Percentiles rank a stretch among this genome's conserved stretches.
These are phyloP conservation scores for Diaporthe sp. DNA, from an alignment of 2,329 filamentous ascomycete genomes.

Conservation along the genomic window DNA sequence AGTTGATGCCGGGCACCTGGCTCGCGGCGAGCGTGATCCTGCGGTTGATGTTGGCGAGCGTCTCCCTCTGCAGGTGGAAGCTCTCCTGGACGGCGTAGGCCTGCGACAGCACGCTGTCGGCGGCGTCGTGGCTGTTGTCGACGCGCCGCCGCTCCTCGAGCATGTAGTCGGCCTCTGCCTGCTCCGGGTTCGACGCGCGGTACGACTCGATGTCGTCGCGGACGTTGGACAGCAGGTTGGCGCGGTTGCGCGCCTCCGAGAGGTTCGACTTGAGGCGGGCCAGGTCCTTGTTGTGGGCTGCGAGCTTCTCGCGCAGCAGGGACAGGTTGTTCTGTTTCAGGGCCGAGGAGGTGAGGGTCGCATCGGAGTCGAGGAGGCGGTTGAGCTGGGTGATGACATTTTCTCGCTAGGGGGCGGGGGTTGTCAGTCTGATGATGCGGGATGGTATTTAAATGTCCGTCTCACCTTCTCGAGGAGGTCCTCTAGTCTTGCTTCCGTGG, in stretches of 20 bases:
- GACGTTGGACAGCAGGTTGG: slow-evolving; percentile 91
- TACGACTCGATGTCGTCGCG: slow-evolving; percentile 94
- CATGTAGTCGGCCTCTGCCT: slow-evolving; percentile 96
- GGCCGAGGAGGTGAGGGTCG: slow-evolving; percentile 86
- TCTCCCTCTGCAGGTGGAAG: slow-evolving; percentile 90
- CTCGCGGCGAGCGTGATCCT: slow-evolving; percentile 91
- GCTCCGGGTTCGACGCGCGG: slow-evolving; percentile 83
- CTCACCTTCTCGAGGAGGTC: slow-evolving; percentile 85
- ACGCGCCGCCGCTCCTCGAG: slow-evolving; percentile 87
- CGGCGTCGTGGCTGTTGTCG: slow-evolving; percentile 90
- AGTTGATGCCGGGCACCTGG: slow-evolving; percentile 93
- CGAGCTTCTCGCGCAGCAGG: slow-evolving; percentile 90
- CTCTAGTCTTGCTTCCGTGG: slow-evolving; percentile 84
- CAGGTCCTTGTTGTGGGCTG: slow-evolving; percentile 88
- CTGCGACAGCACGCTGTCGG: slow-evolving; percentile 91
- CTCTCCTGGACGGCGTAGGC: slow-evolving; percentile 97
- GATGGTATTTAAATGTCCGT: background rate
- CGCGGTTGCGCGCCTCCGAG: slow-evolving; percentile 83
- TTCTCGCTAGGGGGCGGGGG: slow-evolving; percentile 76
- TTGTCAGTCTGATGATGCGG: slow-evolving; percentile 37
- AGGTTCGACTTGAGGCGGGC: slow-evolving; percentile 80
- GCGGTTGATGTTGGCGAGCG: slow-evolving; percentile 87
- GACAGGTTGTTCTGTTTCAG: slow-evolving; percentile 97
- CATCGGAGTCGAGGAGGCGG: slow-evolving; percentile 93
- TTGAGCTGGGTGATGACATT: slow-evolving; percentile 83